A percentile compares a stretch with the other conserved stretches of the same genome.
These are phyloP conservation scores for Pseudevernia furfuracea DNA, from an alignment of 495 filamentous ascomycete genomes.

Conservation along the genomic window DNA sequence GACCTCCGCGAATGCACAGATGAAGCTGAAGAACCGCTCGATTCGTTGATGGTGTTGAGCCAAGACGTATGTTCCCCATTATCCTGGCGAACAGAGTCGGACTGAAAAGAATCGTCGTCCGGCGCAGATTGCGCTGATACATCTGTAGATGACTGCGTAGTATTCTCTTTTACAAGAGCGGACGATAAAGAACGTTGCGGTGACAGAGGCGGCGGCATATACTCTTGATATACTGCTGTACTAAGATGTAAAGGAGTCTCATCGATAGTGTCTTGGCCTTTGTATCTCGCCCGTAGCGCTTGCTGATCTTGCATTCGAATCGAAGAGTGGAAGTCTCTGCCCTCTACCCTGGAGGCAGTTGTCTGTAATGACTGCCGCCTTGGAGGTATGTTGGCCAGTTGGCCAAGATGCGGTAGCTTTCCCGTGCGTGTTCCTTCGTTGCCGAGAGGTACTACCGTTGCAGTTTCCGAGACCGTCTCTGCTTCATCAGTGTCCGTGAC, in stretches of 20 bases:
- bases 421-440: not conserved
- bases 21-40: constrained; percentile 68
- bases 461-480: constrained; percentile 21
- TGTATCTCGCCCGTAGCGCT: constrained; percentile 20
- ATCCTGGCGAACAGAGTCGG: constrained; percentile 45
- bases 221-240: constrained; percentile 39
- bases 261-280: constrained; percentile 4
- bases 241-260: constrained; percentile 31
- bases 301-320: constrained; percentile 33
- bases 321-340: constrained; percentile 35
- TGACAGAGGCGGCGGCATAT: constrained; percentile 61
- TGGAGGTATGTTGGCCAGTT: constrained; percentile 30
- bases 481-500: constrained; percentile 44
- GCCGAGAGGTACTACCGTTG: constrained; percentile 25
- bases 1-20: constrained; percentile 78
- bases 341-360: constrained; percentile 23
- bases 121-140: constrained; percentile 5
- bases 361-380: constrained; percentile 35
- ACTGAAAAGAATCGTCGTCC: constrained; percentile 15
- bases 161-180: constrained; percentile 20
- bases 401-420: constrained; percentile 16
- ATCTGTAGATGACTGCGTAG: constrained; percentile 28
- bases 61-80: constrained; percentile 81
- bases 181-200: constrained; percentile 38
- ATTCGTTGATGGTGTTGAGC: constrained; percentile 96